Base-by-base conservation (phyloP, 2,329 filamentous ascomycete genomes). In the Alternaria triticina region DNA sequence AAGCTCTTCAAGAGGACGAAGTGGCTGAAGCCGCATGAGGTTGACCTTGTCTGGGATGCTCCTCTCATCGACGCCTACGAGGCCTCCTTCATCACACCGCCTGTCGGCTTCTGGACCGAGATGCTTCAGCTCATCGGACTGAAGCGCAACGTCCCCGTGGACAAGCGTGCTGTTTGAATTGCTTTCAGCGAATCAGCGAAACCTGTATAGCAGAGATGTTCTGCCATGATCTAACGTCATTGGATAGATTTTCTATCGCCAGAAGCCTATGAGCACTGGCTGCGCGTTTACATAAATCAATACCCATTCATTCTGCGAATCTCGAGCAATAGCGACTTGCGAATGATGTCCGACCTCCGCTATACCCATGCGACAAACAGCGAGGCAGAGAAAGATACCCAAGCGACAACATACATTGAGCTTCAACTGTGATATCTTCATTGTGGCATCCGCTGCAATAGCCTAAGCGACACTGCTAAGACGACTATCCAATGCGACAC, bases 1-100 rank as follows among this genome's bases (percentile, higher is more conserved):
- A 92, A 92, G 79, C 8, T 91, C 1, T 20, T 88, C 74, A 87
- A 89, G 80, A 82, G 81, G 60, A 91, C 89, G 2, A 83, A 83
- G 62, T 72, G 67, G 62, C 80, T 86, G 55, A 81, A 89, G 17
- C 79, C 79, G 3, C 74, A 82, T 6, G 85, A 91, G 71, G 80
- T 83, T 22, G 82, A 83, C 62, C 70, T 83, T 49, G 79, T 82
- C 33, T 80, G 75, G 70, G 81, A 83, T 10, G 76, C 80, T 30
- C 78, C 82, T 28, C 69, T 77, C 23, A 78, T 81, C 56, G 79
- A 81, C 61, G 76, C 76, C 6, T 79, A 80, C 57, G 78, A 80
- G 66, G 73, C 77, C 1, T 74, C 71, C 17, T 86, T 90, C 54
- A 71, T 76, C 17, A 70, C 73, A 4, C 75, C 77, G n/a, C 77